Evolutionary conservation across 495 filamentous ascomycete species (phyloP), one percentile per base, ranked within the genome.

Genomic region (Trichoderma asperelloides): DNA sequence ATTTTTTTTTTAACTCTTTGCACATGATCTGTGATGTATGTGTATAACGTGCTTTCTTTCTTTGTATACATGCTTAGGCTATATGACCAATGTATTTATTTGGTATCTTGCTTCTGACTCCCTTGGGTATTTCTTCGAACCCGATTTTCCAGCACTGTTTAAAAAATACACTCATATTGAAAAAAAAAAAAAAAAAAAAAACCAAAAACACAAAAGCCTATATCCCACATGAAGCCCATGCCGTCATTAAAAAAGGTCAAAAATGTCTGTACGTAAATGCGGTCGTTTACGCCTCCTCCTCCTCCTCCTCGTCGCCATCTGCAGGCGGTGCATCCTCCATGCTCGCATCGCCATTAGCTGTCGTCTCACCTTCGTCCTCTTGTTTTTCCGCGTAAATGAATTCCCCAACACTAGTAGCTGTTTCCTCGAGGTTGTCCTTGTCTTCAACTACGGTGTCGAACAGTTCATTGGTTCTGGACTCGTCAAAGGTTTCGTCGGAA

Each of bases 391-490:
- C 68, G 65, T 70, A 72, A 5, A 72, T 68, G 41, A 66, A 72
- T 13, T 66, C 63, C 12, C 64, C 70, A 8, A 72, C n/a, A 16
- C 40, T 45, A 37, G 66, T 67, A 27, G 72, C 92, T 1, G 89
- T 87, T 67, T 77, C 84, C 47, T 92, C 87, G 63, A 92, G 71
- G 66, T 91, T 85, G 25, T 60, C 25, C 71, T 90, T 87, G 70
- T 92, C 92, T 28, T 89, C 83, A 63, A 94, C 78, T 33, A 87
- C 80, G 77, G 82, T 82, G 64, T 92, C 90, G 73, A 86, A 85
- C 11, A 84, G 81, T 21, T 82, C 87, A 2, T 81, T 78, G 41
- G 80, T 77, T 69, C 84, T 81, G 2, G 88, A 75, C 71, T 84
- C 89, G 67, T 86, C 87, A 66, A 93, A 76, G 21, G 82, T 80